Conservation (phyloP, 257 asterid genomes). For the Paraleonurus japonicus region DNA sequence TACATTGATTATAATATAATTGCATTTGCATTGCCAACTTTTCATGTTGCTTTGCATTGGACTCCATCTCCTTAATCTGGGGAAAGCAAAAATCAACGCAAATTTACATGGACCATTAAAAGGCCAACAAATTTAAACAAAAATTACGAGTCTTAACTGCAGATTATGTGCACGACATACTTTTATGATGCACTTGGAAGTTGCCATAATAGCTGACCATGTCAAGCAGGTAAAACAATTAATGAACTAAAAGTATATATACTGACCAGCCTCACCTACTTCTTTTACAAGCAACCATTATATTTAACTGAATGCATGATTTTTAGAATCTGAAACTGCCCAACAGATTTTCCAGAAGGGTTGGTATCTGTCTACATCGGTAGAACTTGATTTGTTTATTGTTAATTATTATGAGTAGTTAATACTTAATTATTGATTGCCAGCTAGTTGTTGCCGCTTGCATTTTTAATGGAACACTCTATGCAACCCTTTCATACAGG, state of each 20-base stretch:
- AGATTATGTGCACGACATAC: slow-evolving; percentile 1
- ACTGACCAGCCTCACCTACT: background rate
- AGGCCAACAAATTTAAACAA: slow-evolving; percentile 9
- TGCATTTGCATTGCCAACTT: slow-evolving; percentile 69
- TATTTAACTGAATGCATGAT: slow-evolving; percentile 3
- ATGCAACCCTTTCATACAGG: too few species aligned
- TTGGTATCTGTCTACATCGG: background rate
- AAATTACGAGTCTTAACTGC: background rate
- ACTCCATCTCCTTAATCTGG: slow-evolving; percentile 88
- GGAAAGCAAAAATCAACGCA: slow-evolving; percentile 22
- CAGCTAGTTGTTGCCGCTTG: too few species aligned
- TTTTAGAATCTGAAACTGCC: background rate
- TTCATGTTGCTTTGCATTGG: slow-evolving; percentile 62
- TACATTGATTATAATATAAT: slow-evolving; percentile 47
- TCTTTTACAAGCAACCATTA: background rate
- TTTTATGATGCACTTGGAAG: slow-evolving; percentile 3
- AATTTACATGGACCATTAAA: slow-evolving; percentile 11
- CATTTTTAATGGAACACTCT: too few species aligned
- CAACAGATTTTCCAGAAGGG: background rate
- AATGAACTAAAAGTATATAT: background rate
- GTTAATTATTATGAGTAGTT: too few species aligned
- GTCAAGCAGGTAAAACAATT: background rate
- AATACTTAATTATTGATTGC: too few species aligned
- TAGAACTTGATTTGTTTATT: background rate
- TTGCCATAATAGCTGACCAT: background rate